These are phyloP conservation scores for Psilocybe cubensis DNA, from an alignment of 768 basidiomycete genomes.

Conservation along the genomic window DNA sequence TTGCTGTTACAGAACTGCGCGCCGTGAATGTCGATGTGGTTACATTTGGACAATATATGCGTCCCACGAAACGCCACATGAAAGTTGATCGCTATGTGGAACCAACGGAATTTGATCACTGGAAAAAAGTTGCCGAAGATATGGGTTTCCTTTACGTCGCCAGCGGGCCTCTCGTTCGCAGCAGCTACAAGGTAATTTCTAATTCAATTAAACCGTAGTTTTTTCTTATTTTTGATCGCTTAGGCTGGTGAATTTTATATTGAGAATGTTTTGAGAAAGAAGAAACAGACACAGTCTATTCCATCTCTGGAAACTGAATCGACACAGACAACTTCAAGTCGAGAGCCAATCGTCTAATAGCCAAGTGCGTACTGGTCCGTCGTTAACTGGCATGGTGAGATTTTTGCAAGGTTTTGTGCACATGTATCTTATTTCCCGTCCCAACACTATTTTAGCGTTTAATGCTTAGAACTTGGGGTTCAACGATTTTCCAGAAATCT, in stretches of 20 bases:
- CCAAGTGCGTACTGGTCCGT: no score
- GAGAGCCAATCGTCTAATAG: not conserved
- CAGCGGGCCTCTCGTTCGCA: constrained; percentile 93
- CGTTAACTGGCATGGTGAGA: no score
- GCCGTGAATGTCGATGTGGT: constrained; percentile 93
- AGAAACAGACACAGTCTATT: constrained; percentile 46
- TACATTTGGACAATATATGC: constrained; percentile 99
- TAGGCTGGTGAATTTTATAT: constrained; percentile 98
- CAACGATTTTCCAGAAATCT: no score
- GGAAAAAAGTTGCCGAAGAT: constrained; percentile 88
- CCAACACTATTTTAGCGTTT: no score
- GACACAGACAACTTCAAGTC: not conserved
- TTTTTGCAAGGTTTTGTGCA: no score
- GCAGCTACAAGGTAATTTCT: constrained; percentile 89
- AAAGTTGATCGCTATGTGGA: constrained; percentile 97
- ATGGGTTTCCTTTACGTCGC: constrained; percentile 98
- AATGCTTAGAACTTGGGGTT: no score
- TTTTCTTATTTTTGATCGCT: not conserved
- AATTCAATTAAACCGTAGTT: constrained; percentile 4
- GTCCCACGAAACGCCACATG: constrained; percentile 98
- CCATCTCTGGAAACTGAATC: constrained; percentile 21
- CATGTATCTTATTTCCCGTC: no score
- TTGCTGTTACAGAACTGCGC: constrained; percentile 68
- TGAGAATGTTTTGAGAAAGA: constrained; percentile 82
- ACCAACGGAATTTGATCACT: constrained; percentile 89